Percentiles rank a stretch among this genome's conserved stretches.
Conservation (phyloP, 805 yeast genomes). For the Suhomyces sp. region DNA sequence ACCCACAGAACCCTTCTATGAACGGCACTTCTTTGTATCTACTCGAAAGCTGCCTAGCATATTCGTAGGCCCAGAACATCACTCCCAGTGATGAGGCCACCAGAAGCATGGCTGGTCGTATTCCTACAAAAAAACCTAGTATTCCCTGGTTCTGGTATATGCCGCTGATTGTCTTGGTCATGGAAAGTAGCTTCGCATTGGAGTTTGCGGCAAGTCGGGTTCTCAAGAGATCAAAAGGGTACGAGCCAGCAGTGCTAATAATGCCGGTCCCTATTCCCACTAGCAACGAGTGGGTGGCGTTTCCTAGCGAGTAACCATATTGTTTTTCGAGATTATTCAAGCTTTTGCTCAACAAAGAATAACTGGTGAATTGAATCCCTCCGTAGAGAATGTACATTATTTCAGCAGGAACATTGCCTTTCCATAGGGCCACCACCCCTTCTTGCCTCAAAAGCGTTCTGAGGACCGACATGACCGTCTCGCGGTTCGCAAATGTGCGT, state of each 20-base stretch:
- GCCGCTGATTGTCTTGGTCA: conserved; percentile 20
- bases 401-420: conserved; percentile 93
- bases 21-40: conserved; percentile 31
- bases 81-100: conserved; percentile 71
- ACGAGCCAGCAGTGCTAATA: conserved; percentile 67
- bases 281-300: conserved; percentile 44
- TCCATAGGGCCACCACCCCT: conserved; percentile 83
- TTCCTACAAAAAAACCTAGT: conserved; percentile 49
- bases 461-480: conserved; percentile 24
- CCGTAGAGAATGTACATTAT: conserved; percentile 83
- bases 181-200: conserved; percentile 34
- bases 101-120: conserved; percentile 52
- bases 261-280: conserved; percentile 81
- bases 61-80: conserved; percentile 68
- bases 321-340: conserved; percentile 30
- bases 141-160: conserved; percentile 36
- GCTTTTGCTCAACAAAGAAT: conserved; percentile 49
- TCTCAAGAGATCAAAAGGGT: conserved; percentile 87
- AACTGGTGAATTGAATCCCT: conserved; percentile 75
- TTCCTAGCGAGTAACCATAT: conserved; percentile 22
- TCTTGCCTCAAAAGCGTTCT: conserved; percentile 52
- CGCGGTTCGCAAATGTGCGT: conserved; percentile 11
- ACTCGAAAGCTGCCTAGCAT: conserved; percentile 37
- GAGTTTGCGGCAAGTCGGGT: conserved; percentile 78
- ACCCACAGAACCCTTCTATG: conserved; percentile 60